Conservation (phyloP, 768 basidiomycete genomes). For the Collybia mongolica region DNA sequence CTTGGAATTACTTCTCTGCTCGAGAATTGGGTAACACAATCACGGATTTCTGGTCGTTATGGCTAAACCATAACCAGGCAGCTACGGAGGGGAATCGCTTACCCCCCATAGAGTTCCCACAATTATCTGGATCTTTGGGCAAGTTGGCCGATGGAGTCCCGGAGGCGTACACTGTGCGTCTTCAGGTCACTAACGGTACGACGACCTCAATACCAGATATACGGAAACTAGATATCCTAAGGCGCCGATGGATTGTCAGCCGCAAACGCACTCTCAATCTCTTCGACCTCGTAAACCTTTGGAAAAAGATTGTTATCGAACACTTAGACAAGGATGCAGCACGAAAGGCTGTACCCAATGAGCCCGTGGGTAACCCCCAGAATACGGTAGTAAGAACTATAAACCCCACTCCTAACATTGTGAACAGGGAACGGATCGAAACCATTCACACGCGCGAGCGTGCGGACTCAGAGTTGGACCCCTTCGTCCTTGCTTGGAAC, state of each 20-base stretch:
- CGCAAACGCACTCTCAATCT: conserved; percentile 20
- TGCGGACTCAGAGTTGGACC: too few species aligned
- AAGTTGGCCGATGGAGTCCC: background rate
- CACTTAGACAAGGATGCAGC: conserved; percentile 8
- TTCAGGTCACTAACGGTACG: background rate
- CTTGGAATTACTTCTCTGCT: conserved; percentile 31
- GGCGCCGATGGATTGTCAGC: conserved; percentile 12
- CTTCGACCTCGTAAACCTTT: conserved; percentile 21
- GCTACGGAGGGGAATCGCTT: background rate
- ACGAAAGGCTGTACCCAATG: too few species aligned
- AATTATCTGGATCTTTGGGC: background rate
- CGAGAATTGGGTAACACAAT: conserved; percentile 25
- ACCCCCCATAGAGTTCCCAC: background rate
- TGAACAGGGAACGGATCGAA: too few species aligned
- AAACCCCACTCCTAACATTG: too few species aligned
- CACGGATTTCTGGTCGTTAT: conserved; percentile 23
- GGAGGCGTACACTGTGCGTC: background rate
- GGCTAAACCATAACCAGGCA: conserved; percentile 1
- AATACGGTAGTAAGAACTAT: too few species aligned
- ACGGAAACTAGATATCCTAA: conserved; percentile 6
- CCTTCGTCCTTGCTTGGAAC: too few species aligned
- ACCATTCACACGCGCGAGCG: too few species aligned
- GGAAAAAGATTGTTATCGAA: conserved; percentile 17
- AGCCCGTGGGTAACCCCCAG: too few species aligned
- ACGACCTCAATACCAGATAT: conserved; percentile 1